Evolutionary conservation across 148 eudicot genomes (phyloP), one percentile per base, ranked within the genome.

Genomic region (Heliosperma pusillum): DNA sequence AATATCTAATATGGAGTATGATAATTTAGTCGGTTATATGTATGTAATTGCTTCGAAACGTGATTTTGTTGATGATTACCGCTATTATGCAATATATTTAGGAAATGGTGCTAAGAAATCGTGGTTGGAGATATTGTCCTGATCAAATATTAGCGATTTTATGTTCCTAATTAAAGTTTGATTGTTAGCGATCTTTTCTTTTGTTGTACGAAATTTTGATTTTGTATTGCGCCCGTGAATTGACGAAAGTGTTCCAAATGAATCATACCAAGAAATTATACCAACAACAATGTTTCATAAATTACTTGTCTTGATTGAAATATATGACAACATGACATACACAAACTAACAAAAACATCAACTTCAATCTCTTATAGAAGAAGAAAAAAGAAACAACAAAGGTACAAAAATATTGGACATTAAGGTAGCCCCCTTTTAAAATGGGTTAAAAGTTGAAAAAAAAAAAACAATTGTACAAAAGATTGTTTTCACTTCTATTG

Each of bases 1-100:
- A 13, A 67, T n/a, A 27, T 71, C 10, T 26, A 24, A 24, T 44
- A 62, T 12, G 10, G 10, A 45, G 50, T 45, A 45, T 45, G 12
- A 45, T 40, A 71, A 66, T 65, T 29, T 67, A 66, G 44, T n/a
- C n/a, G n/a, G n/a, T 27, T 1, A 52, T 22, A 1, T 47, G 17
- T 50, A 44, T 71, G 42, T 76, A 61, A 68, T 71, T 52, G 64
- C 62, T 74, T 81, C 60, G 57, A 68, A 77, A 73, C 77, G 72
- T 77, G 80, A 73, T 72, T 73, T 73, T 58, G 20, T 40, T 36
- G 33, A 47, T 74, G 67, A 29, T 56, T 59, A 45, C 52, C 55
- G 40, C 17, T 50, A 42, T 30, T 50, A 16, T 63, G 63, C 57
- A 7, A 16, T 7, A 45, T 59, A 52, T 21, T 52, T 59, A 74